Evolutionary conservation across 2,329 filamentous ascomycete genomes (phyloP), one percentile per base, ranked within the genome.

Genomic region (Aspergillus sp.): DNA sequence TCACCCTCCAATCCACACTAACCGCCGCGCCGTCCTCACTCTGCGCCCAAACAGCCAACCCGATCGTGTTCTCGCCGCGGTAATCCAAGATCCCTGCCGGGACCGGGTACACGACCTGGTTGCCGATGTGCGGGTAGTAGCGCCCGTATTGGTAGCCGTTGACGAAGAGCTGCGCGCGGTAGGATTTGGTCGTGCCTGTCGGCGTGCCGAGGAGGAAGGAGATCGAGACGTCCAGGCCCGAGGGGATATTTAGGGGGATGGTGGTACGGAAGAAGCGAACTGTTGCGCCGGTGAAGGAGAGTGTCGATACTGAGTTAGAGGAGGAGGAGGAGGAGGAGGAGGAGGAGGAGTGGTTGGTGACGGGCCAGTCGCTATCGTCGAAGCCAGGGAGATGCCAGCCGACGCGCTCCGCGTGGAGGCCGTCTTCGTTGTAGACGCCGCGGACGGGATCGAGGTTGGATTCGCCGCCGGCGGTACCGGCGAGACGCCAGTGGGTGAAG

Each of bases 71-170:
- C 9, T 83, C 76, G 0, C 85, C 86, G 6, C 73, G 71, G 59
- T 87, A 86, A 66, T 87, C 78, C 9, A 87, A 70, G 5, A 88
- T 76, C 0, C 86, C 85, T 0, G 82, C 82, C 1, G 84, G 85
- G 2, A 88, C 82, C 0, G 86, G 85, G 65, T 85, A 88, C 16
- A 80, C 76, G 16, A 82, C 77, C 73, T 88, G 85, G 51, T 86
- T 83, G 0, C 86, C 86, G 45, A 88, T 85, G 53, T 83, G 80
- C 0, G 85, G 84, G 60, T 84, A 82, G 66, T 82, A 88, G 7
- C 84, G 80, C 2, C 83, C 85, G 63, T 86, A 88, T 67, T 87
- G 85, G 65, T 87, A 88, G 0, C 86, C 86, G 57, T 88, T 88
- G n/a, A 88, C 80, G 57, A 85, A 88, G 2, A 88, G 69, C 65